Conservation (phyloP, 805 yeast species). For the Schwanniomyces pseudopolymorphus region DNA sequence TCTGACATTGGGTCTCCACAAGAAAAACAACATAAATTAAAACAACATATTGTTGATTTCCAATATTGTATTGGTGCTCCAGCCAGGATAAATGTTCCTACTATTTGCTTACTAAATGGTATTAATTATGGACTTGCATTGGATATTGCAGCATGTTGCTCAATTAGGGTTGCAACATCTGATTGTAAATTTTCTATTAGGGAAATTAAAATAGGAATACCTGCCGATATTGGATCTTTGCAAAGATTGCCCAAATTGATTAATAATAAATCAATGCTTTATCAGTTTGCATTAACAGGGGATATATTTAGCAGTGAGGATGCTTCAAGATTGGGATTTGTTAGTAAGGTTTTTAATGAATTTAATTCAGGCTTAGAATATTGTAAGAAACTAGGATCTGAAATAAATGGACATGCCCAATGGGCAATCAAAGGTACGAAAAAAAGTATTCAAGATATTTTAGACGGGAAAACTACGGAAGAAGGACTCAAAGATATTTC, state of each 20-base stretch:
- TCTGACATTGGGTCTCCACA: constrained; percentile 6
- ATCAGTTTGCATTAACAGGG: constrained; percentile 64
- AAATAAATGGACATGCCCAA: constrained; percentile 46
- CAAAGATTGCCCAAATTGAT: constrained; percentile 61
- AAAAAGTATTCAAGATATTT: constrained; percentile 44
- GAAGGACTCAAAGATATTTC: constrained; percentile 57
- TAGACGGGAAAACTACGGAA: constrained; percentile 34
- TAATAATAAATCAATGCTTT: constrained; percentile 55
- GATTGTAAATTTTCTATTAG: constrained; percentile 58
- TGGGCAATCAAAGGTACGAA: constrained; percentile 71
- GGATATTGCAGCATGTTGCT: constrained; percentile 60
- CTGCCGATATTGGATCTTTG: constrained; percentile 78
- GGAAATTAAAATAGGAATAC: constrained; percentile 71
- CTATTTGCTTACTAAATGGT: constrained; percentile 69
- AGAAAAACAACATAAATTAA: constrained; percentile 22
- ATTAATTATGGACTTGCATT: constrained; percentile 63
- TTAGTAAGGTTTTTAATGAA: constrained; percentile 44
- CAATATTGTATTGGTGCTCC: constrained; percentile 57
- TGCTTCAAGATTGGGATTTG: constrained; percentile 57
- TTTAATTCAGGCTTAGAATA: constrained; percentile 48
- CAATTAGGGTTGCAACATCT: constrained; percentile 55
- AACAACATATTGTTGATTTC: constrained; percentile 50
- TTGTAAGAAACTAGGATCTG: constrained; percentile 50
- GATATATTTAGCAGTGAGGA: constrained; percentile 52
- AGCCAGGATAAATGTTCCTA: constrained; percentile 52